Base-by-base conservation (phyloP, 169 alveolate genomes). In the Plasmodium gonderi region DNA sequence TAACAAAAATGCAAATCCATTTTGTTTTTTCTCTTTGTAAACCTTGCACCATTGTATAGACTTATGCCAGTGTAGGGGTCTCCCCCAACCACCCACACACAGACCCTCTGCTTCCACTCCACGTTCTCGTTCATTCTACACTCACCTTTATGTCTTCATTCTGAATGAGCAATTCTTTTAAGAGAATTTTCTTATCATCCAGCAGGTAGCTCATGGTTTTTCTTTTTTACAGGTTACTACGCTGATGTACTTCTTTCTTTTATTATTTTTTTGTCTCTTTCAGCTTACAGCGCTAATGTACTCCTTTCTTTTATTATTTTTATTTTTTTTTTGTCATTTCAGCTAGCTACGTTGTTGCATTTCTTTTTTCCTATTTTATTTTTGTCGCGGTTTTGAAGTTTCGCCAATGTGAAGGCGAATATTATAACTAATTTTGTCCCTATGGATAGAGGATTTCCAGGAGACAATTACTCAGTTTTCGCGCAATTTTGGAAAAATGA, bases 81-180 rank as follows among this genome's bases (percentile, higher is more conserved):
- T n/a, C 36, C 4, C 36, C n/a, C 5, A 42, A 9, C 69, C 0
- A 5, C 33, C 26, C 26, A 17, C 72, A 60, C n/a, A 20, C 72
- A 7, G 40, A 17, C 40, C 11, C 8, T 54, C 8, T 51, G n/a
- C n/a, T 51, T 54, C 23, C 33, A 20, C 69, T 54, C 8, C 33
- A 54, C 72, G n/a, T 8, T 20, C 72, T 54, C 11, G 40, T 60
- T 60, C 72, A 60, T n/a, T 0, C 26, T 1, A 29, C 42, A 8
- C 33, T 64, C 36, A 81, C 91, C 81, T 81, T 81, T 68, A 81
- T 42, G 36, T 51, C 65, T 67, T 85, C 92, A 85, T 85, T 85
- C 67, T 64, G 77, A 6, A 75, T 36, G 44, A 74, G 2, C 47
- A 85, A 11, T 31, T 85, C 69, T 77, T 75, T 85, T 26, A 85